A percentile compares a stretch with the other conserved stretches of the same genome.
phyloP scores from a whole-genome alignment of 2,329 filamentous ascomycete species.

The Pseudogymnoascus sp. region DNA sequence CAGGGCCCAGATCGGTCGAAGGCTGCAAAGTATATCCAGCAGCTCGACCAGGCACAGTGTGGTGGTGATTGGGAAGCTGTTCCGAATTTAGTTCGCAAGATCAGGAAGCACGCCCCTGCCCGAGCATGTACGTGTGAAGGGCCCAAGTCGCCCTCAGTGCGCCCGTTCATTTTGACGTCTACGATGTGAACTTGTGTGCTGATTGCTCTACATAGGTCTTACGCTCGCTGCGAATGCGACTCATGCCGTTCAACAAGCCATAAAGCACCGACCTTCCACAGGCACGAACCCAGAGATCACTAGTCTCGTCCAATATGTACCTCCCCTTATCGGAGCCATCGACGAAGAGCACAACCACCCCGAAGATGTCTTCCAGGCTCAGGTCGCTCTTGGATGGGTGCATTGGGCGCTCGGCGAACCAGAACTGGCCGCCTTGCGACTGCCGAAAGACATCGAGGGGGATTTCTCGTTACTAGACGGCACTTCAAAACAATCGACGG shows the following conservation, averaged over 20 bases:
- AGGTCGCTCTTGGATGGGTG: conserved; percentile 75
- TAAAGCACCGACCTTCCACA: conserved; percentile 22
- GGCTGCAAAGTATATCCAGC: conserved; percentile 69
- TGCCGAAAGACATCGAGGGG: conserved; percentile 55
- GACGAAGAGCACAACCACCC: conserved; percentile 45
- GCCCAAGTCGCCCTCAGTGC: conserved; percentile 12
- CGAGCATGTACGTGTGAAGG: conserved; percentile 58
- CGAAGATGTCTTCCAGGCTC: conserved; percentile 66
- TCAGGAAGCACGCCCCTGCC: conserved; percentile 85
- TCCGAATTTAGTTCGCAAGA: conserved; percentile 82
- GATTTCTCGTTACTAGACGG: conserved; percentile 44
- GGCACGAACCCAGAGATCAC: conserved; percentile 21
- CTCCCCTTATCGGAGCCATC: conserved; percentile 44
- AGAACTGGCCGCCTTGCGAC: conserved; percentile 45
- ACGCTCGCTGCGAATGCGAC: conserved; percentile 62
- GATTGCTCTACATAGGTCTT: conserved; percentile 44
- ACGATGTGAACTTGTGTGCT: conserved; percentile 14
- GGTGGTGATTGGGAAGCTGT: conserved; percentile 80
- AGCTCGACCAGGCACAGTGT: conserved; percentile 79
- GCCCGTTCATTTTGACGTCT: conserved; percentile 15
- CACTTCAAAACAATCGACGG: conserved; percentile 44
- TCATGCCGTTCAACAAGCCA: conserved; percentile 51
- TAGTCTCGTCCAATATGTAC: conserved; percentile 23
- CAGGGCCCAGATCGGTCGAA: conserved; percentile 48
- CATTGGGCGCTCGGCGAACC: conserved; percentile 71